phyloP scores from a whole-genome alignment of 352 stramenopile species.

The Pythium grandisporangium region DNA sequence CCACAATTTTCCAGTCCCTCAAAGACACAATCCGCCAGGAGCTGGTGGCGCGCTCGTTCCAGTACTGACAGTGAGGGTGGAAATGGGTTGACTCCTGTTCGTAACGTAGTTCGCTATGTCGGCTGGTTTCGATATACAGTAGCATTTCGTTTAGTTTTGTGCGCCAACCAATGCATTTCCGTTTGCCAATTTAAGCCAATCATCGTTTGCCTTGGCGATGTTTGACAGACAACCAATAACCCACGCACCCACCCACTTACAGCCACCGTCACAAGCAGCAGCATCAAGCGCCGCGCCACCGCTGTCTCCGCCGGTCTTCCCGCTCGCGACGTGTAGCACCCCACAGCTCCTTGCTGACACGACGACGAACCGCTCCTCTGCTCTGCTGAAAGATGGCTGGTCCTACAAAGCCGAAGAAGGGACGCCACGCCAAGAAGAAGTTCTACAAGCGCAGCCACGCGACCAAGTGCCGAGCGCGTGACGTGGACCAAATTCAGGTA shows the following conservation, averaged over 20 bases:
- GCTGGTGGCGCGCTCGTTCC: conserved; percentile 46
- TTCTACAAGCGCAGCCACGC: conserved; percentile 78
- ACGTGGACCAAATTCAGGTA: conserved; percentile 84
- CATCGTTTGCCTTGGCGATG: conserved; percentile 1
- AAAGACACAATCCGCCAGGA: conserved; percentile 59
- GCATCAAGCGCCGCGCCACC: conserved; percentile 5
- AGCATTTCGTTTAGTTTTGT: no score
- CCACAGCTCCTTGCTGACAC: no score
- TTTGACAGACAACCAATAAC: conserved; percentile 13
- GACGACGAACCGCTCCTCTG: no score
- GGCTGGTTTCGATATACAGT: no score
- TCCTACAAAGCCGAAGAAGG: conserved; percentile 47
- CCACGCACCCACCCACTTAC: conserved; percentile 7
- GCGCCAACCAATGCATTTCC: conserved; percentile 14
- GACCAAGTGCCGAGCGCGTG: conserved; percentile 70
- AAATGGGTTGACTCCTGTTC: no score
- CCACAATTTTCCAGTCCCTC: conserved; percentile 71
- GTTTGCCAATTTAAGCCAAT: conserved; percentile 12
- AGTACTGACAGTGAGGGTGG: no score
- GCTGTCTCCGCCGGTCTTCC: no score
- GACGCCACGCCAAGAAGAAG: conserved; percentile 79
- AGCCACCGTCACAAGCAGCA: conserved; percentile 8
- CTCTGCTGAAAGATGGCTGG: conserved; percentile 23
- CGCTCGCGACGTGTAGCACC: no score
- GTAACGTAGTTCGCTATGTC: no score